Evolutionary conservation across 345 rosid species (phyloP).

Genomic region (Erodium maritimum): DNA sequence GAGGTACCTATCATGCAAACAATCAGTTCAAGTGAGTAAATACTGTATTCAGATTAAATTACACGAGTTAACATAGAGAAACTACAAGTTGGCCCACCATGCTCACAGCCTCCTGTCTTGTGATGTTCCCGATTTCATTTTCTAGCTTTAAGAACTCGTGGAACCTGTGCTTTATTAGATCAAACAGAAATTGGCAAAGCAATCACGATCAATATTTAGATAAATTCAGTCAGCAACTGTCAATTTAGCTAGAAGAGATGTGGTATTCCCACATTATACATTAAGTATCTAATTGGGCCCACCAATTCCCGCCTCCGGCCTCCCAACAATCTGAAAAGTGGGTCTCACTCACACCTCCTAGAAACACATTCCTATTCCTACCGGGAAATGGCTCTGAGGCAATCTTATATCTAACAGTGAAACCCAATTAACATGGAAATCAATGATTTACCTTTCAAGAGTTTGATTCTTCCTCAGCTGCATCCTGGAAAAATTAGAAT

Average conservation of each 20-base stretch:
- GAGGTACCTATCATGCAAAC: conserved; percentile 57
- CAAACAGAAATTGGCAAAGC: not conserved
- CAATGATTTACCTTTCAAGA: conserved; percentile 60
- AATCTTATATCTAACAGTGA: too few species aligned
- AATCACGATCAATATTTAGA: not conserved
- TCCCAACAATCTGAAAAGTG: too few species aligned
- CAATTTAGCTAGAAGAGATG: not conserved
- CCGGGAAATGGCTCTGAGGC: too few species aligned
- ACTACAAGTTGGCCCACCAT: conserved; percentile 45
- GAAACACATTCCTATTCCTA: too few species aligned
- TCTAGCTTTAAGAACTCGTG: conserved; percentile 90
- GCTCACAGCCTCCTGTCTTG: conserved; percentile 96
- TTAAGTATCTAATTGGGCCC: too few species aligned
- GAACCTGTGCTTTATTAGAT: conserved; percentile 42
- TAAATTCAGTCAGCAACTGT: conserved; percentile 1
- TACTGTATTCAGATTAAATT: not conserved
- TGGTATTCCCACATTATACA: not conserved
- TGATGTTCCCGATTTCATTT: conserved; percentile 91
- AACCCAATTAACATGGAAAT: not conserved
- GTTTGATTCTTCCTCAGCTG: conserved; percentile 82
- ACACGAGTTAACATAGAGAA: not conserved
- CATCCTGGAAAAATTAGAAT: conserved; percentile 81
- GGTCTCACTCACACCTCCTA: too few species aligned
- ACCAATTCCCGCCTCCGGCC: too few species aligned
- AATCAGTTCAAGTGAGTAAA: conserved; percentile 5